Base-by-base conservation (phyloP, 306 rosid genomes). In the Trifolium fragiferum region DNA sequence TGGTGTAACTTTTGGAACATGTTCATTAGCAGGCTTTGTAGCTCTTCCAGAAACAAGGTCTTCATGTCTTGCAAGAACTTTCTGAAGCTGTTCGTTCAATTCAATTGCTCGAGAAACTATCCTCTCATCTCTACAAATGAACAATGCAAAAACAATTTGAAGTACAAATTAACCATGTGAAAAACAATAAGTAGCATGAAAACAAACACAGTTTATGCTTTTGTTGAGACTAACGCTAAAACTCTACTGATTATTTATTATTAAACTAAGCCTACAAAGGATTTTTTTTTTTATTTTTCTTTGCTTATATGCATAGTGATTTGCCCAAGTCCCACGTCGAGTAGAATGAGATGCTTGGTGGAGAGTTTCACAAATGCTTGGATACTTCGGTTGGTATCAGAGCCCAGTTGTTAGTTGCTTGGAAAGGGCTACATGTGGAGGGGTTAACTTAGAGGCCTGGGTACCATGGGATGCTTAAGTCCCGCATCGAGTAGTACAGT, bases 81-180 rank as follows among this genome's bases (percentile, higher is more conserved):
- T 93, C 80, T 93, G 96, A 70, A 93, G 97, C 78, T 84, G 85
- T 82, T 93, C 98, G 50, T 93, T 93, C 73, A 93, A 79, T 59
- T 89, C 97, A 41, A 93, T 91, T 59, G 97, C 97, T 75, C 60
- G 90, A 83, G 94, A 93, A 68, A 93, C 88, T 23, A 85, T 84
- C 85, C 74, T 87, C 81, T 93, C 98, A 47, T 93, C 90, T 75
- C 88, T 80, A 57, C 66, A 76, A 60, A 75, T 55, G 25, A 66
- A 38, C 69, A 49, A 81, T 53, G 30, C 40, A 46, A 53, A 61
- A 73, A 59, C 68, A 38, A 81, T 35, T 44, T 63, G 47, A 70
- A 69, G 70, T 32, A 53, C 70, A 70, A 61, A 67, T 60, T 74
- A 64, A 71, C 49, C 65, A 62, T 33, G 71, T 2, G 23, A 47